Evolutionary conservation across 2,329 filamentous ascomycete species (phyloP), one percentile per base, ranked within the genome.

Genomic region (Cercospora sp.): DNA sequence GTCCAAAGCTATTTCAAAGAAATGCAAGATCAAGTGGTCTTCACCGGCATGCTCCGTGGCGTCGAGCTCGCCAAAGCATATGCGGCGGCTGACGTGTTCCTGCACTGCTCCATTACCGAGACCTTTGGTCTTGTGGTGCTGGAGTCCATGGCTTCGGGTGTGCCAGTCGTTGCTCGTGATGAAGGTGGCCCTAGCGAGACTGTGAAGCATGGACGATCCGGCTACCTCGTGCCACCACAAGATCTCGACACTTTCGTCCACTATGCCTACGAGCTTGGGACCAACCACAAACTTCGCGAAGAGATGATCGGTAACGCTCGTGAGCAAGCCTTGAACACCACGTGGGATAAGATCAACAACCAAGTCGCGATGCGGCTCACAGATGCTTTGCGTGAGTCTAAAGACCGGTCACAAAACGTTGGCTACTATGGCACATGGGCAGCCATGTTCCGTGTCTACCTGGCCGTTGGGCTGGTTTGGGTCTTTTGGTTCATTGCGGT

Each of bases 271-370:
- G 74, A 82, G 65, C 79, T 91, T 0, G 82, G 83, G 0, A 77
- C 74, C 2, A 82, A 90, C 67, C 58, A 75, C 0, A 65, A 70
- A 0, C 76, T 86, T 16, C 82, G 87, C 7, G 61, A 72, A 5
- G 75, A 71, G 1, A 85, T 91, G 80, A 79, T 81, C 2, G 66
- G 67, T 0, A 80, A 82, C 8, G 85, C 87, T 1, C 83, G 88
- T 63, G 75, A 76, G 20, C 85, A 88, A 69, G 89, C 89, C 0
- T 85, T 86, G 68, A 83, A 88, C 60, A 88, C 87, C 2, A 91
- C 88, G 0, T 91, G 89, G 90, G 88, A 90, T 67, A 89, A 86
- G 79, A 90, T 91, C 77, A 90, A 90, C 79, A 89, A 90, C 73
- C 87, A 86, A 60, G 89, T 90, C 0, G 89, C 89, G 3, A 87